Conservation (phyloP, 2,329 filamentous ascomycete genomes). For the Fusarium heterosporum region DNA sequence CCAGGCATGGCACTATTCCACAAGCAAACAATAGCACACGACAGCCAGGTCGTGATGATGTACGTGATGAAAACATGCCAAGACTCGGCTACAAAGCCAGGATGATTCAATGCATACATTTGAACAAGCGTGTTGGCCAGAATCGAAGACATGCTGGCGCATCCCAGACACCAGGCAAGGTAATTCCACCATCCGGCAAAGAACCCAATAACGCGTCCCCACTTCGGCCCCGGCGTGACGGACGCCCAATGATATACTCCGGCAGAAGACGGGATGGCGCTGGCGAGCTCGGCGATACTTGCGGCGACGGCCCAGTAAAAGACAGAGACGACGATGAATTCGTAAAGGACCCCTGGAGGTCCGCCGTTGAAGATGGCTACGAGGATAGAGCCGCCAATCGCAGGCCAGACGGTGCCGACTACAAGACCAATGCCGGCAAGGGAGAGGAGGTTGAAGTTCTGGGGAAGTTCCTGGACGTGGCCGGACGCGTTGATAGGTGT, state of each 20-base stretch:
- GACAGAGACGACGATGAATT: constrained; percentile 62
- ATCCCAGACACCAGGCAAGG: constrained; percentile 56
- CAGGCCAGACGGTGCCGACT: constrained; percentile 59
- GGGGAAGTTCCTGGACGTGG: constrained; percentile 55
- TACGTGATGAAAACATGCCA: constrained; percentile 61
- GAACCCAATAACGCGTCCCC: constrained; percentile 51
- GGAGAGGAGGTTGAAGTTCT: constrained; percentile 56
- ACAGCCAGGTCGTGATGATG: constrained; percentile 55
- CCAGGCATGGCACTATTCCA: constrained; percentile 64
- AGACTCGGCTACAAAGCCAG: constrained; percentile 50
- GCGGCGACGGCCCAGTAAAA: constrained; percentile 71
- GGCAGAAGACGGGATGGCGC: constrained; percentile 69
- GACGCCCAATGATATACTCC: constrained; percentile 66
- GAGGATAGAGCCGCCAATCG: constrained; percentile 58
- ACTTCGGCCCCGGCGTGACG: constrained; percentile 39
- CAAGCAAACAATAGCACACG: constrained; percentile 60
- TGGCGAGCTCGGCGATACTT: constrained; percentile 70
- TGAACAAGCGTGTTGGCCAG: constrained; percentile 57
- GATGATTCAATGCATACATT: constrained; percentile 58
- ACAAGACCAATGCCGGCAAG: constrained; percentile 56
- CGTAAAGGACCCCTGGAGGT: constrained; percentile 70
- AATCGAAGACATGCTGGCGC: constrained; percentile 56
- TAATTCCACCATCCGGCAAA: constrained; percentile 62
- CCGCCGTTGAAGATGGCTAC: constrained; percentile 71
- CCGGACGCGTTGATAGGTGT: constrained; percentile 54